phyloP scores from a whole-genome alignment of 202 grass and related monocot species.

The Hordeum pubiflorum region DNA sequence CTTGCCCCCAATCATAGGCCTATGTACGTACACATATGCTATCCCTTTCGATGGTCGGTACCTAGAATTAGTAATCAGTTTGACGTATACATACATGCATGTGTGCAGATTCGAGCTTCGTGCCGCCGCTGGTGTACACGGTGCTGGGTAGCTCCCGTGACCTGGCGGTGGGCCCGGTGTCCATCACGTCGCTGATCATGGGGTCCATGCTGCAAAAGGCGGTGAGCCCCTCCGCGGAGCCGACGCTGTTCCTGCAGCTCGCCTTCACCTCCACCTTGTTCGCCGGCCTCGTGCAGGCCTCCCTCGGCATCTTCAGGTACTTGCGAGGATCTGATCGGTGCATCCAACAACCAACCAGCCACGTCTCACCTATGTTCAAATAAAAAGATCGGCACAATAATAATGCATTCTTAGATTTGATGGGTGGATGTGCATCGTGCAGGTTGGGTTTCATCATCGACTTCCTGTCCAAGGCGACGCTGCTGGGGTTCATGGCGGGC shows the following conservation, averaged over 20 bases:
- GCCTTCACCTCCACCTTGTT: constrained; percentile 89
- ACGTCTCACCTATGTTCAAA: too few relatives aligned
- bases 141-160: constrained; percentile 59
- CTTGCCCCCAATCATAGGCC: constrained; percentile 80
- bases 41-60: not conserved
- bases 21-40: constrained; percentile 39
- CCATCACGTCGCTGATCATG: constrained; percentile 91
- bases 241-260: constrained; percentile 78
- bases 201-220: constrained; percentile 80
- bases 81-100: too few relatives aligned
- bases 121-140: constrained; percentile 34
- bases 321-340: too few relatives aligned
- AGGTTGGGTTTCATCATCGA: constrained; percentile 86
- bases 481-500: constrained; percentile 91
- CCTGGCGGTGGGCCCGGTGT: constrained; percentile 84
- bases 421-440: too few relatives aligned
- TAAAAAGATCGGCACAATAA: too few relatives aligned
- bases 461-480: constrained; percentile 85
- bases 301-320: constrained; percentile 77
- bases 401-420: too few relatives aligned
- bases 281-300: constrained; percentile 85
- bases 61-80: too few relatives aligned
- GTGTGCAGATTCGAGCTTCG: constrained; percentile 72
- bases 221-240: constrained; percentile 52
- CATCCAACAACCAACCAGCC: too few relatives aligned